phyloP scores from a whole-genome alignment of 2,329 filamentous ascomycete genomes.

The Xylariaceae sp. region DNA sequence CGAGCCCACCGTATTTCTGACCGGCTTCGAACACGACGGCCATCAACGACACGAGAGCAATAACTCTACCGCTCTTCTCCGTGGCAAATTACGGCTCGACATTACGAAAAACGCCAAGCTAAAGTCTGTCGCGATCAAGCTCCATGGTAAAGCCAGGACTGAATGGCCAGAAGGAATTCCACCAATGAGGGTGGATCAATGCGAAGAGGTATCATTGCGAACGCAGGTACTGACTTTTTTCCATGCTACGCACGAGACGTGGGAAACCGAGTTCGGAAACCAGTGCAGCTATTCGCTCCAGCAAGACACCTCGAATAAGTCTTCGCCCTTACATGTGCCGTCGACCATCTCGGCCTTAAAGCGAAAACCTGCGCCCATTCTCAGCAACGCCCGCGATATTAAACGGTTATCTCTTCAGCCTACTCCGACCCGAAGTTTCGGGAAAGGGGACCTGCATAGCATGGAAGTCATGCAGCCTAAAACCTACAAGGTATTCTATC shows the following conservation, averaged over 20 bases:
- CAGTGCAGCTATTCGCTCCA: conserved; percentile 53
- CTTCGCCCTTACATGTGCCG: conserved; percentile 29
- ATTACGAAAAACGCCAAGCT: conserved; percentile 89
- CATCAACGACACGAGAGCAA: conserved; percentile 49
- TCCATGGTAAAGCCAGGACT: conserved; percentile 78
- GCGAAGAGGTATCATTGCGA: conserved; percentile 78
- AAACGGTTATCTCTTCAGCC: conserved; percentile 72
- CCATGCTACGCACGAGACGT: conserved; percentile 63
- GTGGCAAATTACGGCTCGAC: conserved; percentile 75
- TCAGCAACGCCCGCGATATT: conserved; percentile 45
- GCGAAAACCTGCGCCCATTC: conserved; percentile 28
- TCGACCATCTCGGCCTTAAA: conserved; percentile 33
- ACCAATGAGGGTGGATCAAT: conserved; percentile 74
- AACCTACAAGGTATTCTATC: conserved; percentile 80
- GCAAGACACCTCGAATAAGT: conserved; percentile 31
- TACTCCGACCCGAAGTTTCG: conserved; percentile 79
- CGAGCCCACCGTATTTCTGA: conserved; percentile 74
- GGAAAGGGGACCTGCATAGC: conserved; percentile 66
- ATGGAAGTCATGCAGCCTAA: conserved; percentile 56
- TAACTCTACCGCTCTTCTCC: conserved; percentile 70
- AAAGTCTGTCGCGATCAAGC: conserved; percentile 81
- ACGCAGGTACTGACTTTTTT: conserved; percentile 91
- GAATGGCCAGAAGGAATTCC: conserved; percentile 98
- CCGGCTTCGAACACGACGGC: conserved; percentile 70
- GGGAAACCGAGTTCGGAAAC: conserved; percentile 59